Base-by-base conservation (phyloP, 495 filamentous ascomycete genomes). In the Daldinia childiae region DNA sequence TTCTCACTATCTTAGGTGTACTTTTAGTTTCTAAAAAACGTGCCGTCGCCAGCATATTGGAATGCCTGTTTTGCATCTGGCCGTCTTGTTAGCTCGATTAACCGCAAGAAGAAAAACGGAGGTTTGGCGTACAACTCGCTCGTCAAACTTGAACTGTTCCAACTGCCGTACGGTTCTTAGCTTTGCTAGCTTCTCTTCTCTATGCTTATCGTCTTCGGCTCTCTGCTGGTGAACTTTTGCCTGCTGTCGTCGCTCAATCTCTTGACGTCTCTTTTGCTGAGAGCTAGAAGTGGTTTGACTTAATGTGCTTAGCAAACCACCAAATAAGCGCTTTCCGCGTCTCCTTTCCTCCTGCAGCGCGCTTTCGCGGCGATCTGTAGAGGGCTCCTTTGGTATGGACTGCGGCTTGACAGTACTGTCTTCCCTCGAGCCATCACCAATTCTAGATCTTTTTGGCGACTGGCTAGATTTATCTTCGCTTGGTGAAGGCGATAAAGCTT, bases 201-300 rank as follows among this genome's bases (percentile, higher is more conserved):
- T 88, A 74, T 87, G 88, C 72, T 87, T 84, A 75, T 93, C 92
- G 69, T 91, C 79, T 64, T 85, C 83, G 67, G 74, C 89, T 73
- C 87, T 89, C 80, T 93, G 91, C 70, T 88, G 81, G 75, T 91
- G 90, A 45, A 91, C 83, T 81, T 93, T 94, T 73, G 92, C 92
- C 79, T 94, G 90, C 78, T 95, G 92, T 76, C 92, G 91, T 75
- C 89, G 90, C 81, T 98, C 94, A 75, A 97, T 95, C 76, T 99
- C 95, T 65, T 87, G 88, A 58, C 95, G 88, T 71, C 90, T 90
- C 79, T 88, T 92, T 73, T 93, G 90, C 75, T 86, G 84, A 32
- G 82, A 78, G 74, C 78, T 85, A 41, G 92, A 88, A 73, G 87
- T 83, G 52, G 87, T 92, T 84, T 95, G 92, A 77, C 92, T 95